Evolutionary conservation across 805 yeast species (phyloP), one percentile per base, ranked within the genome.

Genomic region (Saccharomycopsis synnaedendra): DNA sequence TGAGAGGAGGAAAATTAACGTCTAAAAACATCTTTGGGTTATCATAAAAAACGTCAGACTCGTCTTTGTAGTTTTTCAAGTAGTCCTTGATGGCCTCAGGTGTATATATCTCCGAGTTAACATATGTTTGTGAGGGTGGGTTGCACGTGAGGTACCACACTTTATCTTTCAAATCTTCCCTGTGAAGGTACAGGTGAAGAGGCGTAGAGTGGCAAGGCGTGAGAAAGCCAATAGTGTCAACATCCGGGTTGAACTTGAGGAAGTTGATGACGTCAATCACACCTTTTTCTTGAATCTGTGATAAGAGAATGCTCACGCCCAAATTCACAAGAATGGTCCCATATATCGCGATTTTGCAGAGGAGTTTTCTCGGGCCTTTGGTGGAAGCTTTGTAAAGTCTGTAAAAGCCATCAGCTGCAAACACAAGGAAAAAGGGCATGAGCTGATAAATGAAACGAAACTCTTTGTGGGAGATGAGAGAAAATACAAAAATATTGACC

Each of bases 141-240:
- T 87, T 94, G 62, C 99, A 93, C 0, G 95, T 78, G 39, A 93
- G 66, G 47, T 82, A 80, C 95, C 96, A 85, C 1, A 80, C 57
- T n/a, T 62, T 52, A 8, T 75, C 72, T 0, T 60, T 55, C 3
- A 74, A 58, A 31, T 69, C 72, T 6, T 67, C 61, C 28, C 84
- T 65, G 58, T 89, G 95, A 39, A 93, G 64, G 59, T 83, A 79
- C 30, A 93, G 76, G 59, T 87, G 96, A 80, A 93, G 85, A 2
- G 98, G 99, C 0, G 97, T 90, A 0, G 97, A 89, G 62, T 93
- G 99, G 58, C 99, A 93, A 0, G 99, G 98, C 59, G 89, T 87
- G 10, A 93, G 62, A 56, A 93, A 85, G 0, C 96, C 95, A 32
- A 89, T 64, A 1, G 83, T 71, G 5, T 63, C 52, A 6, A 76